These are phyloP conservation scores for Jamesozyma jinghongensis DNA, from an alignment of 805 yeast species.

Conservation along the genomic window DNA sequence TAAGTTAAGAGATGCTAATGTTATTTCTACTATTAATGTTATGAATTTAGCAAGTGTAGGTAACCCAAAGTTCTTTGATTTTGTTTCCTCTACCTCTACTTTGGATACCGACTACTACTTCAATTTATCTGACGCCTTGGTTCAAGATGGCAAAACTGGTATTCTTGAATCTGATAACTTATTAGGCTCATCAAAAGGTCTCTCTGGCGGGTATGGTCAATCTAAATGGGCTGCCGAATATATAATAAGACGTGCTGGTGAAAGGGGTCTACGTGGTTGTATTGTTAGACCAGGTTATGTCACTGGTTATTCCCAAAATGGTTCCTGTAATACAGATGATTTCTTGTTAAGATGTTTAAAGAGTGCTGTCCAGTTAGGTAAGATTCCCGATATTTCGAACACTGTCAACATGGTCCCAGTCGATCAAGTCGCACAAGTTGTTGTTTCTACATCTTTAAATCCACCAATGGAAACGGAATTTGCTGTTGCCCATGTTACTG, in stretches of 20 bases:
- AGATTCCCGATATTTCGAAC: conserved; percentile 77
- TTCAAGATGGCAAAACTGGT: conserved; percentile 59
- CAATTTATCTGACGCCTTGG: conserved; percentile 60
- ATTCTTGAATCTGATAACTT: conserved; percentile 77
- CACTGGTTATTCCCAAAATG: conserved; percentile 74
- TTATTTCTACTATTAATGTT: conserved; percentile 76
- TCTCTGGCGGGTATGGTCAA: conserved; percentile 94
- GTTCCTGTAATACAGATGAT: conserved; percentile 93
- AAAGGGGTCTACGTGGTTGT: conserved; percentile 76
- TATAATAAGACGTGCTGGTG: conserved; percentile 79
- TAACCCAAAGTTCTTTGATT: conserved; percentile 75
- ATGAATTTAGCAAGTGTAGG: conserved; percentile 58
- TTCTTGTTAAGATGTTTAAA: conserved; percentile 89
- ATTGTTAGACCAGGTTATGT: conserved; percentile 95
- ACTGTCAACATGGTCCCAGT: conserved; percentile 95
- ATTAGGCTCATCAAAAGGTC: conserved; percentile 69
- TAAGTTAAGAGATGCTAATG: conserved; percentile 87
- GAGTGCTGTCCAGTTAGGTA: conserved; percentile 85
- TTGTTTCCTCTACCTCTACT: conserved; percentile 93
- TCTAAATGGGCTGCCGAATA: conserved; percentile 96
- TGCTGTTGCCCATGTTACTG: conserved; percentile 91
- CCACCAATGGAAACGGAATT: conserved; percentile 50
- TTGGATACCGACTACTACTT: conserved; percentile 79
- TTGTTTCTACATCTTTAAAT: conserved; percentile 70
- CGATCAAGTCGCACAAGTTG: conserved; percentile 92